phyloP scores from a whole-genome alignment of 2,329 filamentous ascomycete species.

The Colletotrichum sp. region DNA sequence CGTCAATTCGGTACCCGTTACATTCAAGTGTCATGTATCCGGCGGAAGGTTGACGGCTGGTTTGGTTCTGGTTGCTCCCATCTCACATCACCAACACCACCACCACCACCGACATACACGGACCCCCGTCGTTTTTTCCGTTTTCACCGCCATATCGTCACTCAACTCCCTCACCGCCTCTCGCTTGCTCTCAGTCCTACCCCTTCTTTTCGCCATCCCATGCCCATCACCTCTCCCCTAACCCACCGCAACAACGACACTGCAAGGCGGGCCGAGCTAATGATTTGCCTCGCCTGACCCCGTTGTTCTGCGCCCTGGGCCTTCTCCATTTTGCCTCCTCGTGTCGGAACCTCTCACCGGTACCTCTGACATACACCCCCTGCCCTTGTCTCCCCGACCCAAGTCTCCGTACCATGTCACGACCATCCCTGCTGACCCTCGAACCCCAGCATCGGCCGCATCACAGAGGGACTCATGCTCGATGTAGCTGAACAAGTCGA shows the following conservation, averaged over 20 bases:
- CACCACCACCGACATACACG: not conserved
- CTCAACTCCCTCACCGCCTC: slow-evolving; percentile 3
- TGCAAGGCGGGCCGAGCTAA: slow-evolving; percentile 6
- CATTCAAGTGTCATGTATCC: not conserved
- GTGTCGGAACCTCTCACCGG: slow-evolving; percentile 11
- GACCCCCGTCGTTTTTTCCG: not conserved
- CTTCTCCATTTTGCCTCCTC: not conserved
- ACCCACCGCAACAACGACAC: not conserved
- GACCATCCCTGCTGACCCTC: slow-evolving; percentile 1
- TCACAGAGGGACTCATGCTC: slow-evolving; percentile 80
- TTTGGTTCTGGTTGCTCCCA: not conserved
- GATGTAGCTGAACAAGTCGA: slow-evolving; percentile 76
- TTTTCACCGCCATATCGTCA: slow-evolving; percentile 8
- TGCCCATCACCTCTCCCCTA: slow-evolving; percentile 1
- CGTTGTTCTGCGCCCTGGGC: not conserved
- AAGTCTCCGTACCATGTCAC: slow-evolving; percentile 4
- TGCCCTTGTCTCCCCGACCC: slow-evolving; percentile 4
- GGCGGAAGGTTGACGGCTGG: not conserved
- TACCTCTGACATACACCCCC: slow-evolving; percentile 2
- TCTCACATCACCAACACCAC: not conserved
- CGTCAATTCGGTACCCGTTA: not conserved
- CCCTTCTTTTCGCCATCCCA: not conserved
- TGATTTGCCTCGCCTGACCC: slow-evolving; percentile 22
- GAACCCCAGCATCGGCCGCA: slow-evolving; percentile 72
- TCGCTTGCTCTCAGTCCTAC: not conserved